Evolutionary conservation across 345 rosid species (phyloP).

Genomic region (Hibiscus tridactylites): DNA sequence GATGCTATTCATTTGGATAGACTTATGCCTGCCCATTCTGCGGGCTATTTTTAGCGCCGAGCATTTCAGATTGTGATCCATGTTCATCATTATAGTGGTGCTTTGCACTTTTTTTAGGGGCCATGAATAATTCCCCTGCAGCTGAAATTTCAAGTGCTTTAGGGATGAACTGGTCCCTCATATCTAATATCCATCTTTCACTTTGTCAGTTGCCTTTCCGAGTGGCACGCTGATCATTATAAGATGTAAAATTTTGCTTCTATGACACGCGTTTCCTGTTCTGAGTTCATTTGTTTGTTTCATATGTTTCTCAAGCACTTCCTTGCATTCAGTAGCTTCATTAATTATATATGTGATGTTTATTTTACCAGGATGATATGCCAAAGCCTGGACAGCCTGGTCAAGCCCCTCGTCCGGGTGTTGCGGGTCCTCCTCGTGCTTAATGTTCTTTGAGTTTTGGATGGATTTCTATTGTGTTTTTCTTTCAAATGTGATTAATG

Average conservation of each 20-base stretch:
- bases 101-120: background rate
- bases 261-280: background rate
- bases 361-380: conserved; percentile 35
- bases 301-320: background rate
- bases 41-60: too few species aligned
- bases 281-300: too few species aligned
- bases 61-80: background rate
- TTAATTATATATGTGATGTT: background rate
- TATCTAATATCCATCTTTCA: background rate
- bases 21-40: too few species aligned
- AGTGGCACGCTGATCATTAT: background rate
- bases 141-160: conserved; percentile 1
- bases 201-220: background rate
- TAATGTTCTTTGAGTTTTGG: background rate
- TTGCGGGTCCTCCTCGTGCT: conserved; percentile 38
- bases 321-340: too few species aligned
- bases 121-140: background rate
- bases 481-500: conserved; percentile 7
- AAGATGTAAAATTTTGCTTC: background rate
- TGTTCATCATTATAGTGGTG: background rate
- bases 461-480: conserved; percentile 1
- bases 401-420: conserved; percentile 53
- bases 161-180: conserved; percentile 6
- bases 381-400: conserved; percentile 58
- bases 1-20: too few species aligned